These are phyloP conservation scores for Fusarium sp. DNA, from an alignment of 2,329 filamentous ascomycete species.

Conservation along the genomic window DNA sequence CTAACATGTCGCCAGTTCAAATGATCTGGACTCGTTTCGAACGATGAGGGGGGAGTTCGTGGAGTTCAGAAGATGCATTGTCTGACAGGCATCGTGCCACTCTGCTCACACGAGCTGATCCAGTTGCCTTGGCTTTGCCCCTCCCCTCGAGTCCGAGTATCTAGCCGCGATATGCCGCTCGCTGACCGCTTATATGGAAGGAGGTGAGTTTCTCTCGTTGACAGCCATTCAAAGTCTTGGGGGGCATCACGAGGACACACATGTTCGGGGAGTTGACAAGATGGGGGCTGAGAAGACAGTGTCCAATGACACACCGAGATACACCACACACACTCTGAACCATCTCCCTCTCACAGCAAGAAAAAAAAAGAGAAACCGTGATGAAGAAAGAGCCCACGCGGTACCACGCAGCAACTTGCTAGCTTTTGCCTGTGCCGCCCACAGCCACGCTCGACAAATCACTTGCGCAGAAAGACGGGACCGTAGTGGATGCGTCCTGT, in stretches of 20 bases:
- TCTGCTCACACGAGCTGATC: constrained; percentile 25
- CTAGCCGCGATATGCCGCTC: neutral
- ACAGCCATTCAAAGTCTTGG: neutral
- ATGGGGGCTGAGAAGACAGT: neutral
- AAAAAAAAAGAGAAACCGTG: constrained; percentile 9
- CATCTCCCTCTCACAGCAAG: neutral
- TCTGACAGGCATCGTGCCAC: neutral
- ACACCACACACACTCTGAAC: neutral
- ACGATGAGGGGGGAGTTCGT: neutral
- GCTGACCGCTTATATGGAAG: neutral
- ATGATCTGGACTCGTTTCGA: neutral
- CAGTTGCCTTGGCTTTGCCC: neutral
- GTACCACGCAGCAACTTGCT: neutral
- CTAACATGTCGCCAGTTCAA: neutral
- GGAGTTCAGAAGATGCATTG: neutral
- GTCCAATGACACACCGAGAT: constrained; percentile 3
- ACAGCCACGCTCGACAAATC: constrained; percentile 12
- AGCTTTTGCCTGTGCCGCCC: neutral
- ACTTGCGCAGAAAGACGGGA: neutral
- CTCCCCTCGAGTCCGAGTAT: neutral
- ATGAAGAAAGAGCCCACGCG: constrained; percentile 25
- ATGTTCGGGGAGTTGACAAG: neutral
- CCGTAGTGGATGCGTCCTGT: neutral
- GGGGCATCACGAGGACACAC: constrained; percentile 22
- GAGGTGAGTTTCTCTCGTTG: neutral